Evolutionary conservation across 1,139 yeast species (phyloP).

Genomic region (Geotrichum aggregatum): DNA sequence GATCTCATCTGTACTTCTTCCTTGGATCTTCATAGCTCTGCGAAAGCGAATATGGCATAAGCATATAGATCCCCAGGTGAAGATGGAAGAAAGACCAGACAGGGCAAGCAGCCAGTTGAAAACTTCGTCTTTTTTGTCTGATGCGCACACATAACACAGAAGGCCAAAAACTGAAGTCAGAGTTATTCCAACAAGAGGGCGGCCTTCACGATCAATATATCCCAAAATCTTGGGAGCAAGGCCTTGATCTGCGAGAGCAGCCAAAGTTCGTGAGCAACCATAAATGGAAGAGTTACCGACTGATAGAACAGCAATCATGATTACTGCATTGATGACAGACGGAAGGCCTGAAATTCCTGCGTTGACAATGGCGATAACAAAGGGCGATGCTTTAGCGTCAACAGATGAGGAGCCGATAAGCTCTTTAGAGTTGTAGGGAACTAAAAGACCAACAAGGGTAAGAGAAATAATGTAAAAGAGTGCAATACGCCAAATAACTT

Average conservation of each 20-base stretch:
- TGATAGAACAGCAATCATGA: constrained; percentile 63
- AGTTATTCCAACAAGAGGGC: constrained; percentile 67
- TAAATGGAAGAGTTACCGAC: constrained; percentile 75
- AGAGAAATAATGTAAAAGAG: constrained; percentile 60
- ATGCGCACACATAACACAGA: constrained; percentile 63
- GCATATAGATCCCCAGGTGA: constrained; percentile 78
- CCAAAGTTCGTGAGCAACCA: constrained; percentile 76
- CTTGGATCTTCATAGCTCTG: constrained; percentile 62
- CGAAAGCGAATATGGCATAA: constrained; percentile 76
- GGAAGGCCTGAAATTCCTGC: constrained; percentile 62
- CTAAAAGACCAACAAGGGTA: constrained; percentile 57
- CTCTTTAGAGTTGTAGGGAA: constrained; percentile 54
- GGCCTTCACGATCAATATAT: constrained; percentile 68
- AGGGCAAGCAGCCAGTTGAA: constrained; percentile 78
- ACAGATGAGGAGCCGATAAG: constrained; percentile 46
- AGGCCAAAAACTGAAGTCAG: constrained; percentile 59
- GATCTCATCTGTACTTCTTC: constrained; percentile 60
- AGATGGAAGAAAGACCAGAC: constrained; percentile 74
- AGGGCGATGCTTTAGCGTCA: constrained; percentile 66
- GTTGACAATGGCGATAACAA: constrained; percentile 60
- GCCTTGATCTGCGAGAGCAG: constrained; percentile 77
- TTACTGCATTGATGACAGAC: constrained; percentile 68
- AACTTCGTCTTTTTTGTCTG: constrained; percentile 63
- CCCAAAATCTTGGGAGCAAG: constrained; percentile 70
- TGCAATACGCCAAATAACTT: constrained; percentile 68